Evolutionary conservation across 805 yeast genomes (phyloP).

Genomic region (Sungouiella blattae): DNA sequence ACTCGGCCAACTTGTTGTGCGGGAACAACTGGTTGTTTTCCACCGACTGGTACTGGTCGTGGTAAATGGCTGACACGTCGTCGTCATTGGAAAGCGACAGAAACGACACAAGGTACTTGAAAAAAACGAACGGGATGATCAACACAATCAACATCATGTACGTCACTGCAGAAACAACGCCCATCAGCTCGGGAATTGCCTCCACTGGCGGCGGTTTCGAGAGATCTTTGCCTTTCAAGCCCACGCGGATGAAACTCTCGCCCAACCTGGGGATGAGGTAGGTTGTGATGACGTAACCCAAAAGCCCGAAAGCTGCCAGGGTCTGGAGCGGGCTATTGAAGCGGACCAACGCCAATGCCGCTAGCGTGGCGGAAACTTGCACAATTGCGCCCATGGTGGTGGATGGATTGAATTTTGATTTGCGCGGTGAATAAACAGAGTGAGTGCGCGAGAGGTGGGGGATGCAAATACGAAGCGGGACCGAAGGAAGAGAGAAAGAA

Average conservation of each 20-base stretch:
- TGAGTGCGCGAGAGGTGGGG: no score
- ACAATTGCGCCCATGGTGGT: constrained; percentile 1
- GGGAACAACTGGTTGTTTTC: constrained; percentile 53
- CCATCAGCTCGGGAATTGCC: constrained; percentile 82
- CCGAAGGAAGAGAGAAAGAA: not conserved
- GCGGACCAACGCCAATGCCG: constrained; percentile 12
- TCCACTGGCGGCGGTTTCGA: constrained; percentile 69
- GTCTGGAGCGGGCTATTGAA: constrained; percentile 49
- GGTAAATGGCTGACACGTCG: constrained; percentile 29
- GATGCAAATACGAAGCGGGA: not conserved
- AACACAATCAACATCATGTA: constrained; percentile 78
- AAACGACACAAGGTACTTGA: constrained; percentile 58
- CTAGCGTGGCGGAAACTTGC: constrained; percentile 6
- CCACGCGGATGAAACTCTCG: constrained; percentile 65
- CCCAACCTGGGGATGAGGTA: constrained; percentile 67
- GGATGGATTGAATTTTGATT: no score
- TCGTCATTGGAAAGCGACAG: constrained; percentile 33
- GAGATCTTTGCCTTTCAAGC: constrained; percentile 82
- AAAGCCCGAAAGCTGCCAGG: constrained; percentile 60
- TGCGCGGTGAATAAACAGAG: no score
- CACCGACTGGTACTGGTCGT: constrained; percentile 31
- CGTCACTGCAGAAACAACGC: constrained; percentile 81
- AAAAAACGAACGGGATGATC: constrained; percentile 84
- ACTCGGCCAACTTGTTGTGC: constrained; percentile 79
- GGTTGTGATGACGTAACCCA: constrained; percentile 62